Percentiles rank a stretch among this genome's conserved stretches.
phyloP scores from a whole-genome alignment of 192 early-diverging fungal genomes.

The Entomortierella lignicola region DNA sequence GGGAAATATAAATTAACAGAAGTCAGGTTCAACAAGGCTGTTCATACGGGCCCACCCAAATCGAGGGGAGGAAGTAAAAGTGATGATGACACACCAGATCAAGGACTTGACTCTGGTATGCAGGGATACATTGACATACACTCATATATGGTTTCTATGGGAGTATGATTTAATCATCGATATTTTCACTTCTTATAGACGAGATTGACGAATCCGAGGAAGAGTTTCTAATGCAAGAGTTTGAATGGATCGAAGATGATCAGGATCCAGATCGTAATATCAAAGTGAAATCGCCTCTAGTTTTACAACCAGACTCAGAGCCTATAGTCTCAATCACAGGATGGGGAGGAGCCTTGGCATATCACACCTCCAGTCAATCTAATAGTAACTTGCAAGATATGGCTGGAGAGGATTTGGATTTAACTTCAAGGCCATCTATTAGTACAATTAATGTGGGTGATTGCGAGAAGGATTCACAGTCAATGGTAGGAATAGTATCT shows the following conservation, averaged over 20 bases:
- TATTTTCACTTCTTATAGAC: no score
- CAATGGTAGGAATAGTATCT: no score
- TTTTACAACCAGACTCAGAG: not conserved
- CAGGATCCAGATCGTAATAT: conserved; percentile 27
- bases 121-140: no score
- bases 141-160: no score
- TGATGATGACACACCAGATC: conserved; percentile 1
- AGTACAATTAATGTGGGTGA: no score
- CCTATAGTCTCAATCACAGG: conserved; percentile 8
- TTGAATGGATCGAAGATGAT: conserved; percentile 49
- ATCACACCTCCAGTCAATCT: not conserved
- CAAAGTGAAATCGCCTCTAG: not conserved
- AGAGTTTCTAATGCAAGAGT: conserved; percentile 37
- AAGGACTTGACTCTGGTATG: conserved; percentile 23
- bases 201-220: conserved; percentile 34
- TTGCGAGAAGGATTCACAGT: not conserved
- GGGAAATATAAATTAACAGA: not conserved
- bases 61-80: not conserved
- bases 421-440: no score
- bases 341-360: conserved; percentile 41
- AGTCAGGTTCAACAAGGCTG: conserved; percentile 11
- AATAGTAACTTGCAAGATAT: not conserved
- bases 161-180: no score
- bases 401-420: not conserved
- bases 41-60: not conserved